Conservation (phyloP, 2,329 filamentous ascomycete genomes). For the Xylaria sp. region DNA sequence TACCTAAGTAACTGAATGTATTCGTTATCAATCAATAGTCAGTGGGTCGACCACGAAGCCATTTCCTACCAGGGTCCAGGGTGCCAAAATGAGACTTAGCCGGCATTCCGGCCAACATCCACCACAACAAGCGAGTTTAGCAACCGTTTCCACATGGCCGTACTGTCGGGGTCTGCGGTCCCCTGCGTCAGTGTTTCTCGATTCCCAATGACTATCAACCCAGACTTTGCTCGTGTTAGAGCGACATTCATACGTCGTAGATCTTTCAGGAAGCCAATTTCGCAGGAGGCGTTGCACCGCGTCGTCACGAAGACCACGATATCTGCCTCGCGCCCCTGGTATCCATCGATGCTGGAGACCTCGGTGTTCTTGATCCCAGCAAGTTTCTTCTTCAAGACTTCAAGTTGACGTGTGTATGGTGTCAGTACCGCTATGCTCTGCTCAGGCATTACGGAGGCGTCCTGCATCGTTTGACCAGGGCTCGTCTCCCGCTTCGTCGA, state of each 20-base stretch:
- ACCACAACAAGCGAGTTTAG: not conserved
- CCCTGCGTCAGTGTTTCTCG: conserved; percentile 13
- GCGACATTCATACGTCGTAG: conserved; percentile 13
- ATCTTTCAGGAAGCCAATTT: conserved; percentile 11
- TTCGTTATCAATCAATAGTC: too few relatives aligned
- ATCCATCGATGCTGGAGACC: conserved; percentile 19
- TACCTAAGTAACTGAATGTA: too few relatives aligned
- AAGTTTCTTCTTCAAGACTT: conserved; percentile 16
- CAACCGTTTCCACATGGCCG: conserved; percentile 15
- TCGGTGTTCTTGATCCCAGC: conserved; percentile 9
- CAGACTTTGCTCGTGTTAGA: conserved; percentile 2
- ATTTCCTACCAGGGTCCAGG: too few relatives aligned
- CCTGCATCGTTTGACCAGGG: not conserved
- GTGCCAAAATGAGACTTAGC: not conserved
- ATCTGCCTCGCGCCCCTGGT: conserved; percentile 17
- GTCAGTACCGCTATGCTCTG: conserved; percentile 19
- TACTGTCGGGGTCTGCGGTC: conserved; percentile 8
- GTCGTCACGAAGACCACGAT: conserved; percentile 19
- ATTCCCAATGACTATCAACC: conserved; percentile 16
- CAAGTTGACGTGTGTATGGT: conserved; percentile 13
- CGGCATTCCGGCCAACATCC: not conserved
- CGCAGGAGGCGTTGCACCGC: conserved; percentile 11
- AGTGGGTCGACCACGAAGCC: too few relatives aligned
- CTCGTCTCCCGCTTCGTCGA: not conserved
- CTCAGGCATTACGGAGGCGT: not conserved